These are phyloP conservation scores for Pichia ethanolica DNA, from an alignment of 805 yeast genomes.

Conservation along the genomic window DNA sequence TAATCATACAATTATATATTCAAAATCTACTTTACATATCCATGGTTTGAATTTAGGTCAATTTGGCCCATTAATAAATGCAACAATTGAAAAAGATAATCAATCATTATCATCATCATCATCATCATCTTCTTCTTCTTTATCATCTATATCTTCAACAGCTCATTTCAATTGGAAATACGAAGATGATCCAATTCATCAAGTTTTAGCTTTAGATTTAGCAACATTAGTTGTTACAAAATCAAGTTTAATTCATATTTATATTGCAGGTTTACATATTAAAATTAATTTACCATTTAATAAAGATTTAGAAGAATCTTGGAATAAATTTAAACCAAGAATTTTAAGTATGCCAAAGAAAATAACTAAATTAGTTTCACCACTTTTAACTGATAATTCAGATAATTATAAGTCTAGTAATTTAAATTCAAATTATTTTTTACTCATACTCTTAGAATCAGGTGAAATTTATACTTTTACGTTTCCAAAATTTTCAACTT, in stretches of 20 bases:
- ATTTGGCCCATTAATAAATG: conserved; percentile 42
- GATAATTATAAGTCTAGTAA: background rate
- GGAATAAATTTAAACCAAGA: conserved; percentile 49
- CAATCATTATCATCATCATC: background rate
- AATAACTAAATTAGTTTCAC: conserved; percentile 29
- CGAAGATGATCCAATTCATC: conserved; percentile 41
- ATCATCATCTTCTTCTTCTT: background rate
- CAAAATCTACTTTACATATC: conserved; percentile 38
- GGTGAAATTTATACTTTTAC: conserved; percentile 48
- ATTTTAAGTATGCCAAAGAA: conserved; percentile 34
- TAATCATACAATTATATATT: conserved; percentile 58
- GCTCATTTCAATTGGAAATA: conserved; percentile 36
- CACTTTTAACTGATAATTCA: conserved; percentile 10
- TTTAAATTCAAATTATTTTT: conserved; percentile 30
- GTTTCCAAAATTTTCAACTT: conserved; percentile 18
- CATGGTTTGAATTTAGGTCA: conserved; percentile 87
- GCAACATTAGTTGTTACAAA: conserved; percentile 60
- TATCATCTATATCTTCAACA: background rate
- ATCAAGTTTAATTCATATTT: conserved; percentile 55
- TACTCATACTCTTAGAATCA: conserved; percentile 46
- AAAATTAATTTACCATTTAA: conserved; percentile 33
- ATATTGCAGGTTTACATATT: conserved; percentile 49
- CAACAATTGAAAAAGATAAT: conserved; percentile 30
- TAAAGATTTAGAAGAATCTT: conserved; percentile 34
- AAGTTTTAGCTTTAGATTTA: conserved; percentile 57